Conservation (phyloP, 805 yeast genomes). For the Jamesozyma piceae region DNA sequence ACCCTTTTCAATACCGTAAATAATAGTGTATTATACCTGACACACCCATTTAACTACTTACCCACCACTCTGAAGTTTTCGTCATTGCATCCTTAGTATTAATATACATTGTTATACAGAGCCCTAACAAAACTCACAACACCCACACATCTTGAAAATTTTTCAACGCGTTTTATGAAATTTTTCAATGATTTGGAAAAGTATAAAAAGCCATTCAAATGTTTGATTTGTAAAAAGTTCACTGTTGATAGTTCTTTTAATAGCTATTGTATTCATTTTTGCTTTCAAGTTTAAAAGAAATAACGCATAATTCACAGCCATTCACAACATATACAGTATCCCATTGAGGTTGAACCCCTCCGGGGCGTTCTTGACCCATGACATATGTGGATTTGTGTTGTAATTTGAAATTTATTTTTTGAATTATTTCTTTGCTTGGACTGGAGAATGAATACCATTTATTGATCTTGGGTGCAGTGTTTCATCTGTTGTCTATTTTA, state of each 20-base stretch:
- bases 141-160: neutral
- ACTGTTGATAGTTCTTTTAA: no score
- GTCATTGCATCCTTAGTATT: no score
- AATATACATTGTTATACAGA: neutral
- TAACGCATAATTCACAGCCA: constrained; percentile 63
- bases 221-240: no score
- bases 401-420: constrained; percentile 12
- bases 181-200: neutral
- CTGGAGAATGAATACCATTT: constrained; percentile 46
- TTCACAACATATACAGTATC: constrained; percentile 51
- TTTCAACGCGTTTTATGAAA: neutral
- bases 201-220: neutral
- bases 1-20: no score
- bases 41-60: no score
- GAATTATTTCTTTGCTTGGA: constrained; percentile 34
- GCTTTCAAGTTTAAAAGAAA: constrained; percentile 12
- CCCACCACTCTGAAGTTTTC: no score
- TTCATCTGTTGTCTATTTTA: constrained; percentile 41
- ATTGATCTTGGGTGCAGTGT: constrained; percentile 70
- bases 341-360: constrained; percentile 60
- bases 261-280: neutral
- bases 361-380: constrained; percentile 62
- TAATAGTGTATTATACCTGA: no score
- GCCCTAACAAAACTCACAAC: neutral
- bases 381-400: constrained; percentile 47